Evolutionary conservation across 2,329 filamentous ascomycete species (phyloP).

Genomic region (Alternaria rosae): DNA sequence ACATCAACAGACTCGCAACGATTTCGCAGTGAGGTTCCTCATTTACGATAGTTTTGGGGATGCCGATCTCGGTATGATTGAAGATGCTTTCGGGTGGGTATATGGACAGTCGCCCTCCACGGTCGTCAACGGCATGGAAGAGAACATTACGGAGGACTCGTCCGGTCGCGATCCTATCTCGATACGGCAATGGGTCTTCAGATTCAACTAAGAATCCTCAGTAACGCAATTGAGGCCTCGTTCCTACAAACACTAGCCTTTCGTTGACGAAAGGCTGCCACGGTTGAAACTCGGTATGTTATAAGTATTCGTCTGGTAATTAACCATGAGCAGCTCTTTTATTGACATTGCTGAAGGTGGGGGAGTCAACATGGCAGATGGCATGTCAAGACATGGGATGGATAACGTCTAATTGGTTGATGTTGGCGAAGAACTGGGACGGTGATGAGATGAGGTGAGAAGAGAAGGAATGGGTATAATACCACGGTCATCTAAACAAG

Average conservation of each 20-base stretch:
- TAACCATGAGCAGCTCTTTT: not conserved
- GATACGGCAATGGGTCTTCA: constrained; percentile 5
- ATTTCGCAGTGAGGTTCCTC: not conserved
- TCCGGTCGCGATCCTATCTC: not conserved
- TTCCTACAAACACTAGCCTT: not conserved
- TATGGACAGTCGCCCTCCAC: not conserved
- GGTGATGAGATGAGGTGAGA: not conserved
- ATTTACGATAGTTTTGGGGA: not conserved
- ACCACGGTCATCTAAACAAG: not conserved
- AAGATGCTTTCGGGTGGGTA: constrained; percentile 3
- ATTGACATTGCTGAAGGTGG: not conserved
- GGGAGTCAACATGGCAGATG: not conserved
- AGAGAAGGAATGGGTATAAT: not conserved
- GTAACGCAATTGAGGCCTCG: not conserved
- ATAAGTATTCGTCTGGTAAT: not conserved
- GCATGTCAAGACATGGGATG: not conserved
- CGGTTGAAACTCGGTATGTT: not conserved
- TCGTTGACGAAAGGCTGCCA: not conserved
- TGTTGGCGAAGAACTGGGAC: not conserved
- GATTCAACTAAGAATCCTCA: not conserved
- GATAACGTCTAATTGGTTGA: not conserved
- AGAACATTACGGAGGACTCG: not conserved
- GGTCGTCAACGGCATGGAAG: not conserved
- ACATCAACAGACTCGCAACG: not conserved
- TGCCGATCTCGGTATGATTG: not conserved